Base-by-base conservation (phyloP, 2,329 filamentous ascomycete species). In the Hypoxylon sp. region DNA sequence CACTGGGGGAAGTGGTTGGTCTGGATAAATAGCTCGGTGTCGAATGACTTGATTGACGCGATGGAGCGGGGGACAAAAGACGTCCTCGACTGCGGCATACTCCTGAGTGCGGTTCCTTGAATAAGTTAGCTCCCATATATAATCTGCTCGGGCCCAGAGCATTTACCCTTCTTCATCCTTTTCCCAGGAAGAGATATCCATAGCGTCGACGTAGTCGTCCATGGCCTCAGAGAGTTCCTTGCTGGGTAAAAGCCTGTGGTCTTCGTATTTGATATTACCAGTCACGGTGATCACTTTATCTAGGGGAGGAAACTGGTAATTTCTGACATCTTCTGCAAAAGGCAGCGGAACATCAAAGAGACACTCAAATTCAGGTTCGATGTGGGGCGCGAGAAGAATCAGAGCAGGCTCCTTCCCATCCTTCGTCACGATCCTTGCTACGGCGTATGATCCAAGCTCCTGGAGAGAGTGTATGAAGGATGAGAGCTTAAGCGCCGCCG, bases 231-330 rank as follows among this genome's bases (percentile, higher is more conserved):
- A 85, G 22, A 99, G 83, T 30, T 92, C 87, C 1, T 91, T 84
- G 8, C 83, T 89, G 0, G 96, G 96, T 1, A 99, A 82, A 64
- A 96, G 89, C 33, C 93, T 90, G 70, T 99, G 73, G 87, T 93
- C 94, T 71, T 95, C 89, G 9, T 87, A 92, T 50, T 97, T 81
- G 7, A 87, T 85, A 68, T 92, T 91, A 0, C 95, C 95, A 9
- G 89, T 93, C n/a, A 96, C 85, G 0, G 94, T 97, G 64, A 97
- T 81, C 26, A 98, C 91, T 66, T 88, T 91, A 75, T 97, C 94
- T 9, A 99, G 81, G 0, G 95, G 93, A 4, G 96, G 93, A 70
- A 99, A 99, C 61, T 89, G 91, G 77, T 97, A 98, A n/a, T 85
- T 85, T 33, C 96, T 88, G 49, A 97, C 84, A 74, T 99, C 96